Evolutionary conservation across 2,329 filamentous ascomycete species (phyloP), one percentile per base, ranked within the genome.

Genomic region (Pezicula neosporulosa): DNA sequence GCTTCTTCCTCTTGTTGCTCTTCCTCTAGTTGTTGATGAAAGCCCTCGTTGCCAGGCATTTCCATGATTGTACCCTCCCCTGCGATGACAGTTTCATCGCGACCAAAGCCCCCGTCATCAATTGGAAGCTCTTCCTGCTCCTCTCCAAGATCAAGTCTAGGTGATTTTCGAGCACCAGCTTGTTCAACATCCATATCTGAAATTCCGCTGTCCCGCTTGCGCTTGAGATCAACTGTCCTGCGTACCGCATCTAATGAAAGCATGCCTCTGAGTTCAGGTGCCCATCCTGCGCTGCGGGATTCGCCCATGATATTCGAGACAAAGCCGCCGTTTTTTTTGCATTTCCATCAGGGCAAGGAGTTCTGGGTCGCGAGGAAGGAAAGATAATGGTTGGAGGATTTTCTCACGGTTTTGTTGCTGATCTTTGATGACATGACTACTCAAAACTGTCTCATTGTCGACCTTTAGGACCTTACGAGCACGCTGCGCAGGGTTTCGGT

Each of bases 251-350:
- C 90, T 39, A 97, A 76, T 1, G 91, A 96, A n/a, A 97, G 76
- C 62, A 99, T 83, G n/a, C 88, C 90, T 54, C 90, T 86, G 18
- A 99, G 79, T 71, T 99, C 94, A 1, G 93, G 93, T 3, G 93
- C 93, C 92, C 91, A 97, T 39, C 82, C 83, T 58, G 82, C 80
- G 60, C 85, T 86, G 56, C 89, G 84, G 36, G 86, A 89, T 55
- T 92, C 90, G 48, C 89, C 86, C 72, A 97, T 85, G 56, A 96
- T 86, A 62, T 83, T 92, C 4, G 87, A 89, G 16, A 97, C 89
- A 63, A 99, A 97, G 37, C 85, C 89, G 49, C 94, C 93, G 49
- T 82, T 90, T 72, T 88, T 88, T 91, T 69, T 97, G 94, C 80
- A 97, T 87, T 61, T 92, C 90, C 76, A 96, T 87, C 19, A 99